Evolutionary conservation across 208 protist genomes (phyloP).

Genomic region (Leishmania major): DNA sequence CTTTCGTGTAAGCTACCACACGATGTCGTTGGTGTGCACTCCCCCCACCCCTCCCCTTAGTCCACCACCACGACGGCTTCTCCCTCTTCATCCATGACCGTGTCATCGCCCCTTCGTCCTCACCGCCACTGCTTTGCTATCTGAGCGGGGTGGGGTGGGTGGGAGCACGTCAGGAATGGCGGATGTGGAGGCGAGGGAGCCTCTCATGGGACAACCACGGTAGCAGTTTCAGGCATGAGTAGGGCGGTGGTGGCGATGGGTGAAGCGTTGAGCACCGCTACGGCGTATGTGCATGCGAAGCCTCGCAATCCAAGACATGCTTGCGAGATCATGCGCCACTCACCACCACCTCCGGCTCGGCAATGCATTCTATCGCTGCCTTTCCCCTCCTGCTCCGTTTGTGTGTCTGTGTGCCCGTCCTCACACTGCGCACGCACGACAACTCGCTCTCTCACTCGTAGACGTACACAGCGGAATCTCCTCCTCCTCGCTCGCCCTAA

Average conservation of each 20-base stretch:
- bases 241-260: background rate
- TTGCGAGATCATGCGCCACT: background rate
- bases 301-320: background rate
- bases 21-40: background rate
- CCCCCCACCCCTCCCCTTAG: background rate
- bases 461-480: background rate
- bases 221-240: no score
- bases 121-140: background rate
- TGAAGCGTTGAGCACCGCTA: background rate
- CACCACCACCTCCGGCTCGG: background rate
- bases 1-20: background rate
- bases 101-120: background rate
- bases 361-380: background rate
- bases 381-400: background rate
- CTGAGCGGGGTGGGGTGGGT: no score
- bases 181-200: background rate
- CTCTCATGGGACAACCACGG: background rate
- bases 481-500: background rate
- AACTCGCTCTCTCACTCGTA: background rate
- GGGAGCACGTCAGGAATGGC: background rate
- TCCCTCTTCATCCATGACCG: no score
- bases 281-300: no score
- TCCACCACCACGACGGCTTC: background rate
- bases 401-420: background rate
- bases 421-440: background rate